Evolutionary conservation across 306 rosid species (phyloP), one percentile per base, ranked within the genome.

Genomic region (Styphnolobium japonicum): DNA sequence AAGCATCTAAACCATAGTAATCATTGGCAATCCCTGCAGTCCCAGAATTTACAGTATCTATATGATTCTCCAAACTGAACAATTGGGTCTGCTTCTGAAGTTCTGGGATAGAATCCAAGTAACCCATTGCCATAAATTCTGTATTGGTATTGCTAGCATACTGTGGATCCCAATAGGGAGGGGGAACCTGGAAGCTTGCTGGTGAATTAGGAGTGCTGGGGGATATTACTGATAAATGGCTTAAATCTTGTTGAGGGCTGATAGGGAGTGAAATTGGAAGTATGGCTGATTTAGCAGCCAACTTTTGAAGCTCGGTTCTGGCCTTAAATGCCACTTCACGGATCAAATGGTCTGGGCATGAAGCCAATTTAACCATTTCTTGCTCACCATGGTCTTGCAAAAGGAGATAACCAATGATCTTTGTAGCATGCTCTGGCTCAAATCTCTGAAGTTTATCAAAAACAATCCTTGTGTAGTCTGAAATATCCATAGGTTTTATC

Each of bases 381-480:
- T 85, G 85, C 34, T 88, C 94, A 19, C 85, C 82, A 67, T 80
- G 71, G 40, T 80, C 92, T 81, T 86, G 90, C 16, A 90, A 27
- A 71, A 92, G 91, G 56, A 94, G 76, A 66, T 78, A 92, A 4
- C 93, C 94, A 16, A 88, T 69, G 53, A 94, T 94, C 78, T 82
- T 90, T 4, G 61, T 60, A 1, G 75, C 88, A 63, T 84, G 75
- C 43, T 94, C 94, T 1, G 94, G 91, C 53, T 90, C 97, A 23
- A 90, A 66, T 36, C 79, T 80, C 77, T 80, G 86, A 58, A 94
- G 76, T 69, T 84, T 88, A 16, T 81, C 78, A 14, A 79, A 76
- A 67, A 88, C 86, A 52, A 86, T 78, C 52, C 78, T 88, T 5
- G 93, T 83, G 65, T 67, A 78, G 46, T 83, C 93, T 8, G 94